phyloP scores from a whole-genome alignment of 805 yeast genomes.

The Sugiyamaella qingdaonensis region DNA sequence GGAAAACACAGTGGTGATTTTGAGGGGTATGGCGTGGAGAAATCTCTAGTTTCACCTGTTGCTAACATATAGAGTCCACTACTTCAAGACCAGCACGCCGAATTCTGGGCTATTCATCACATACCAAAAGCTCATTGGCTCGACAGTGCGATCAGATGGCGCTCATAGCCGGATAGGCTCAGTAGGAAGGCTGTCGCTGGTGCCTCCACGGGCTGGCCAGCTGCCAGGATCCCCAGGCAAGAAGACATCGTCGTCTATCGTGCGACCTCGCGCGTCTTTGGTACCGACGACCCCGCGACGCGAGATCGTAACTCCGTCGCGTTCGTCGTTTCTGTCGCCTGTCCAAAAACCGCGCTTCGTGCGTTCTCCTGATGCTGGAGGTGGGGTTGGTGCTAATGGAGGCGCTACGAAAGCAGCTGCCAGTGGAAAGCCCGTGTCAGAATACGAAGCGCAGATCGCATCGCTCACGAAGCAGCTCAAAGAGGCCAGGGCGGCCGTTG shows the following conservation, averaged over 20 bases:
- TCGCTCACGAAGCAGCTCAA: slow-evolving; percentile 22
- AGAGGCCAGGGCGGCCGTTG: slow-evolving; percentile 16
- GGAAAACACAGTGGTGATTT: slow-evolving; percentile 90
- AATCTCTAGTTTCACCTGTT: not conserved
- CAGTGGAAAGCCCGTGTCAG: not conserved
- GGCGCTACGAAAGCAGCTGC: not conserved
- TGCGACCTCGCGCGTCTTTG: slow-evolving; percentile 1
- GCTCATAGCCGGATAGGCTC: not conserved
- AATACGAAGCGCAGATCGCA: slow-evolving; percentile 13
- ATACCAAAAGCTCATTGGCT: slow-evolving; percentile 27
- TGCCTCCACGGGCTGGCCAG: not conserved
- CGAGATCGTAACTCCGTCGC: not conserved
- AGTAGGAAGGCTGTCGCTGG: not conserved
- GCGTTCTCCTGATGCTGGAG: not conserved
- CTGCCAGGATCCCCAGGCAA: not conserved
- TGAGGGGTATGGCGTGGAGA: slow-evolving; percentile 36
- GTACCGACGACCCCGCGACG: slow-evolving; percentile 9
- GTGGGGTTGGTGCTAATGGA: not conserved
- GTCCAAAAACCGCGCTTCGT: not conserved
- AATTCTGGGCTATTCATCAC: slow-evolving; percentile 72
- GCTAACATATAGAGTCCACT: slow-evolving; percentile 38
- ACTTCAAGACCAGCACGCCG: slow-evolving; percentile 61
- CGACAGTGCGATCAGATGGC: slow-evolving; percentile 8
- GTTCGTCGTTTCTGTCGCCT: not conserved
- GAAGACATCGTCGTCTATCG: not conserved